Base-by-base conservation (phyloP, 805 yeast species). In the Yamadazyma tumulicola region DNA sequence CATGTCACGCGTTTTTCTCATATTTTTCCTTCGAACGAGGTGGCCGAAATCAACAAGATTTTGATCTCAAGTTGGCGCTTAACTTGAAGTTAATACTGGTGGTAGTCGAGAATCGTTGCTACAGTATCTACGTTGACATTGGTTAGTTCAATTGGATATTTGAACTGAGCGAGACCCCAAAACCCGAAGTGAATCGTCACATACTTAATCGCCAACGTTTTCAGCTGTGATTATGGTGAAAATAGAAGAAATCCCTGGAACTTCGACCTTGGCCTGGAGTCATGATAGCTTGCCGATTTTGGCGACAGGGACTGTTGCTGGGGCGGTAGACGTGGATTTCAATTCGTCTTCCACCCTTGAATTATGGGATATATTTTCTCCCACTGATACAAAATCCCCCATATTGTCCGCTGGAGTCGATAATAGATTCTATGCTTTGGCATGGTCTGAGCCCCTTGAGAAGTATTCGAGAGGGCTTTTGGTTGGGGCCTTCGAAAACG, bases 191-290 rank as follows among this genome's bases (percentile, higher is more conserved):
- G n/a, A n/a, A n/a, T n/a, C n/a, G n/a, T n/a, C n/a, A n/a, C n/a
- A n/a, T n/a, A n/a, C n/a, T n/a, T n/a, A n/a, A n/a, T n/a, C n/a
- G n/a, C n/a, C n/a, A n/a, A n/a, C n/a, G n/a, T n/a, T n/a, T n/a
- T n/a, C n/a, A n/a, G n/a, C n/a, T n/a, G n/a, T n/a, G n/a, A n/a
- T n/a, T 14, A 32, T 29, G 89, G 91, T 87, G 49, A 87, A 86
- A 63, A 72, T 93, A 47, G 77, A 79, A 59, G 96, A 89, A 61
- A 78, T 86, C 52, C 70, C 77, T 43, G 74, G 87, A 48, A 85
- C 96, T 10, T 89, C 96, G 34, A 81, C 95, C n/a, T 87, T 93
- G 64, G 95, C 97, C 28, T 91, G 97, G 97, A 85, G 96, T 29
- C 76, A 80, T 45, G 85, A 77, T 47, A 58, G 69, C 26, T 62